A percentile compares a stretch with the other conserved stretches of the same genome.
Conservation (phyloP, 495 filamentous ascomycete species). For the Trichoderma asperelloides region DNA sequence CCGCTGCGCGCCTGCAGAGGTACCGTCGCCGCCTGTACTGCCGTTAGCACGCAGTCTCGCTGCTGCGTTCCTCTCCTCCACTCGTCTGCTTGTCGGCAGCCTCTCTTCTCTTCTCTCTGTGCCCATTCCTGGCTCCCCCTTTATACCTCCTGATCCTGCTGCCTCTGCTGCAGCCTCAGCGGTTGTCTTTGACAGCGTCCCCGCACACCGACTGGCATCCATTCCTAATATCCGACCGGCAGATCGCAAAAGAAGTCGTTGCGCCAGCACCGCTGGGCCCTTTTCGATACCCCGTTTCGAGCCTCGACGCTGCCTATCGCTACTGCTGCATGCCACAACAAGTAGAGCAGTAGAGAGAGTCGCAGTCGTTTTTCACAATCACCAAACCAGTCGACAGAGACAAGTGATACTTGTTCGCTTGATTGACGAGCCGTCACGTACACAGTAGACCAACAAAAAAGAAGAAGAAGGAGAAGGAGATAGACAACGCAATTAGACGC, state of each 20-base stretch:
- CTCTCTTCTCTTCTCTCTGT: background rate
- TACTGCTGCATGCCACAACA: no score
- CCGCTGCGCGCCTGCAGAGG: background rate
- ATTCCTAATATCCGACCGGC: background rate
- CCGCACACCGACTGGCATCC: conserved; percentile 3
- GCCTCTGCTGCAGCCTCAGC: conserved; percentile 4
- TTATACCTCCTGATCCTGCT: conserved; percentile 3
- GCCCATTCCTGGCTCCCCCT: background rate
- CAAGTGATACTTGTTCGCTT: background rate
- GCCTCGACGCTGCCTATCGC: background rate
- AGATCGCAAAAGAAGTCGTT: background rate
- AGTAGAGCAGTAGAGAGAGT: no score
- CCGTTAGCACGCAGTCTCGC: background rate
- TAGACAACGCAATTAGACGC: background rate
- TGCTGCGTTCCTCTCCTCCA: background rate
- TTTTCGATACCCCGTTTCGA: background rate
- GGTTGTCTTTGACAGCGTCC: background rate
- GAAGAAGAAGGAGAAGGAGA: background rate
- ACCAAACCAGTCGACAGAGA: background rate
- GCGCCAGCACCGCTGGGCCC: background rate
- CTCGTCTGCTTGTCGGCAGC: background rate
- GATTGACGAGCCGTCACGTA: background rate
- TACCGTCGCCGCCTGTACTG: background rate
- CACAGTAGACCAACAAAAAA: background rate
- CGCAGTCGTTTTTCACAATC: background rate